Conservation (phyloP, 1,139 yeast genomes). For the Pichia sp. region DNA sequence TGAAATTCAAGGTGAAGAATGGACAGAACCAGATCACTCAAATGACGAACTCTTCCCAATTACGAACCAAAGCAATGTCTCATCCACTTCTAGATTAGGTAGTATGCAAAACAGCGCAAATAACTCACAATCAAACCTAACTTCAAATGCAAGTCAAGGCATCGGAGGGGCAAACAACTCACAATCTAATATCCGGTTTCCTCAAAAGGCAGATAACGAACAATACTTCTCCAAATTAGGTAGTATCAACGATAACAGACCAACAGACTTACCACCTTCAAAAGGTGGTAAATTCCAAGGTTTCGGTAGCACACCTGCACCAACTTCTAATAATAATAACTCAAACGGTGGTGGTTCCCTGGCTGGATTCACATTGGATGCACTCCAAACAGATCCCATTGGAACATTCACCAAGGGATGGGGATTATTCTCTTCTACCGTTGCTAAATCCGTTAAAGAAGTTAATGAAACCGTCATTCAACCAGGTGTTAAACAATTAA, state of each 20-base stretch:
- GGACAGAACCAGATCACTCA: constrained; percentile 60
- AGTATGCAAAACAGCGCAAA: too few relatives aligned
- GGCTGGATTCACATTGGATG: constrained; percentile 60
- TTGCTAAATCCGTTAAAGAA: constrained; percentile 74
- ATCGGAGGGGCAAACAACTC: neutral
- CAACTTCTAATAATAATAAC: constrained; percentile 16
- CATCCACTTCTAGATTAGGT: too few relatives aligned
- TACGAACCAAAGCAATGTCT: too few relatives aligned
- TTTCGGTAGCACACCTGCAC: constrained; percentile 74
- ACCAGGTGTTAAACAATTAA: constrained; percentile 78
- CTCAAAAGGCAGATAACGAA: constrained; percentile 61
- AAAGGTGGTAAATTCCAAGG: constrained; percentile 94
- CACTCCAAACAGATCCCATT: constrained; percentile 77
- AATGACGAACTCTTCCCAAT: constrained; percentile 39
- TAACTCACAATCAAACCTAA: too few relatives aligned
- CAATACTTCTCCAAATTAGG: constrained; percentile 79
- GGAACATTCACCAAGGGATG: constrained; percentile 89
- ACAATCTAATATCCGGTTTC: constrained; percentile 1
- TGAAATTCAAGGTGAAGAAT: constrained; percentile 65
- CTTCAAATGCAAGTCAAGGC: neutral
- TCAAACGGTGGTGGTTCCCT: constrained; percentile 32
- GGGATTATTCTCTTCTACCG: constrained; percentile 83
- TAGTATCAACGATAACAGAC: constrained; percentile 59
- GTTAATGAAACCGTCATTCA: constrained; percentile 84
- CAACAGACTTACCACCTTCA: constrained; percentile 79